Conservation (phyloP, 23 red algal species). For the Pyropia yezoensis region DNA sequence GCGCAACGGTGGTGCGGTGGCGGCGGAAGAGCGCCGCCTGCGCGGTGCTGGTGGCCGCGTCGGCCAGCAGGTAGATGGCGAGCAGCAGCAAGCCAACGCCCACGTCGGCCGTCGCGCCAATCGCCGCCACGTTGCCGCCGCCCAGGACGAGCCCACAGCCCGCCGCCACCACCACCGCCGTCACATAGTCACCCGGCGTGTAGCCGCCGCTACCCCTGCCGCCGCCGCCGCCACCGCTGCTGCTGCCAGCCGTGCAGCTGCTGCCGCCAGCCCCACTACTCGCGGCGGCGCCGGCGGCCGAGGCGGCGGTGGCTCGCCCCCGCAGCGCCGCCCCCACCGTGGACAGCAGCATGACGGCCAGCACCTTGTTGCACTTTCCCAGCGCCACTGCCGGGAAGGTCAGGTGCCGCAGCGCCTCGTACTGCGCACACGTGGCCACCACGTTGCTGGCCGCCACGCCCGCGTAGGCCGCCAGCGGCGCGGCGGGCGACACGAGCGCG, state of each 20-base stretch:
- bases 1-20: constrained; percentile 42
- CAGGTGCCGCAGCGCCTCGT: constrained; percentile 74
- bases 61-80: constrained; percentile 47
- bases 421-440: constrained; percentile 72
- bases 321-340: constrained; percentile 14
- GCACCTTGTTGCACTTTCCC: constrained; percentile 84
- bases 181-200: constrained; percentile 24
- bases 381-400: constrained; percentile 76
- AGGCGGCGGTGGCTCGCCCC: too few species aligned
- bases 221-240: too few species aligned
- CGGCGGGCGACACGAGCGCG: constrained; percentile 9
- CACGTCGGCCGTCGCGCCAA: constrained; percentile 17
- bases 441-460: constrained; percentile 59
- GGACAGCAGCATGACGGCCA: constrained; percentile 71
- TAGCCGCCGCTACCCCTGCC: neutral
- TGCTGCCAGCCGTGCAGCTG: too few species aligned
- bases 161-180: constrained; percentile 19
- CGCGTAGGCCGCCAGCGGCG: constrained; percentile 31
- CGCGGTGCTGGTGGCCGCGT: constrained; percentile 48
- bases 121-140: constrained; percentile 54
- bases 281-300: too few species aligned
- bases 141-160: constrained; percentile 39
- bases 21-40: constrained; percentile 59
- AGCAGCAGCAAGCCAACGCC: constrained; percentile 49
- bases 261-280: too few species aligned